Evolutionary conservation across 352 stramenopile species (phyloP).

Genomic region (Phytophthora colocasiae): DNA sequence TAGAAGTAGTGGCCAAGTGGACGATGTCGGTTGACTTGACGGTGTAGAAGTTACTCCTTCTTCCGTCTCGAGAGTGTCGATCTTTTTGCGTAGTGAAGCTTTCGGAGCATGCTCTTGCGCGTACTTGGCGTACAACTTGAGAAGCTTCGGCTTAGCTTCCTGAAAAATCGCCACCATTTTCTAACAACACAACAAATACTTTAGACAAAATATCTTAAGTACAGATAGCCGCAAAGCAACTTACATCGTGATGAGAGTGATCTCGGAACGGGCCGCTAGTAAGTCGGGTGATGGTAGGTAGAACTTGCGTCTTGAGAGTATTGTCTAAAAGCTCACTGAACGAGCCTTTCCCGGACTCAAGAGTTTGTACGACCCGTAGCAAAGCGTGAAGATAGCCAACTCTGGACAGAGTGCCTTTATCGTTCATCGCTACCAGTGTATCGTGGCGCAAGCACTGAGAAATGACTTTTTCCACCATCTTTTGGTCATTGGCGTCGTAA

Average conservation of each 20-base stretch:
- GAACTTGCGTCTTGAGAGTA: slow-evolving; percentile 49
- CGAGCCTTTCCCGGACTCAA: slow-evolving; percentile 8
- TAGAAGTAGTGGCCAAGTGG: slow-evolving; percentile 62
- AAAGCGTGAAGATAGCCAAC: slow-evolving; percentile 78
- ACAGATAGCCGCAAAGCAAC: slow-evolving; percentile 1
- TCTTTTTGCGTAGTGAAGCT: slow-evolving; percentile 18
- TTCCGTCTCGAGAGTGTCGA: slow-evolving; percentile 18
- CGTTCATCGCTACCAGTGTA: slow-evolving; percentile 53
- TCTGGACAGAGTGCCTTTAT: slow-evolving; percentile 63
- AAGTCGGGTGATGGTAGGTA: slow-evolving; percentile 60
- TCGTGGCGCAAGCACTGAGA: slow-evolving; percentile 46
- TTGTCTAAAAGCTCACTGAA: slow-evolving; percentile 50
- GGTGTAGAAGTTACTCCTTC: slow-evolving; percentile 11
- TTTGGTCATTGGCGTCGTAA: slow-evolving; percentile 55
- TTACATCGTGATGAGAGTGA: slow-evolving; percentile 76
- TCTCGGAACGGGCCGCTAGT: slow-evolving; percentile 79
- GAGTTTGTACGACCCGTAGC: slow-evolving; percentile 46
- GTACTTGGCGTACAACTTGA: slow-evolving; percentile 78
- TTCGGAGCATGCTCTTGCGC: slow-evolving; percentile 43
- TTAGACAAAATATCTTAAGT: not conserved
- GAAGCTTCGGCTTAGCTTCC: slow-evolving; percentile 76
- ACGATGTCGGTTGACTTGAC: slow-evolving; percentile 18
- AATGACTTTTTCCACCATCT: slow-evolving; percentile 38
- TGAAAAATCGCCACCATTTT: slow-evolving; percentile 74
- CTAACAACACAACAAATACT: slow-evolving; percentile 31